A percentile compares a stretch with the other conserved stretches of the same genome.
These are phyloP conservation scores for Colletotrichum brevisporum DNA, from an alignment of 2,329 filamentous ascomycete species.

Conservation along the genomic window DNA sequence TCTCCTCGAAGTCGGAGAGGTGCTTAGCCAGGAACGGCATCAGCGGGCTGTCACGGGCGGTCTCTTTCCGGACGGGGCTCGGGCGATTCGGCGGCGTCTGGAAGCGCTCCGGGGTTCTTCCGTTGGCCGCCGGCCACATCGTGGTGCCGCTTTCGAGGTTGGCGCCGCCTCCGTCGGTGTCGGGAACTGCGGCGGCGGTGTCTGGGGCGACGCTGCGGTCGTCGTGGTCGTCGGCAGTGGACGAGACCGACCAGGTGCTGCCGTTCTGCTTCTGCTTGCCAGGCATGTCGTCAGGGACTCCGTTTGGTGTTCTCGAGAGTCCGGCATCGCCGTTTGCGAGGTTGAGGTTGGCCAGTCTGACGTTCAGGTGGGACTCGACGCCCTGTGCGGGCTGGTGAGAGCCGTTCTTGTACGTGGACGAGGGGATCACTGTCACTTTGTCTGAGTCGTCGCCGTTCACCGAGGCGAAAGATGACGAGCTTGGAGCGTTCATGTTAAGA, in stretches of 20 bases:
- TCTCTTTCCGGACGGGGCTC: neutral
- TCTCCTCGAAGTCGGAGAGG: constrained; percentile 19
- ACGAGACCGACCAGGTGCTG: neutral
- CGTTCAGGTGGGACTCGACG: neutral
- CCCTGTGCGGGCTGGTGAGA: neutral
- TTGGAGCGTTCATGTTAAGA: neutral
- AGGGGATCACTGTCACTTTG: neutral
- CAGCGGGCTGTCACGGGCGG: neutral
- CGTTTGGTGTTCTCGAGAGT: neutral
- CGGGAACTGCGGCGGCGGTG: neutral
- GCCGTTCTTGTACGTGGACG: neutral
- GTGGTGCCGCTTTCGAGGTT: neutral
- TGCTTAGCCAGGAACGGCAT: constrained; percentile 6
- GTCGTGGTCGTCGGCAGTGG: neutral
- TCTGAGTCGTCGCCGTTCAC: neutral
- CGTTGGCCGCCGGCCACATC: neutral
- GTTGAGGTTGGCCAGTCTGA: neutral
- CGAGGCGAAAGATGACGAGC: neutral
- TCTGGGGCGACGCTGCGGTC: neutral
- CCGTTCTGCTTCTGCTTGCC: neutral
- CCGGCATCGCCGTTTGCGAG: neutral
- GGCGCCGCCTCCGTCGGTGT: neutral
- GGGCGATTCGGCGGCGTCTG: neutral
- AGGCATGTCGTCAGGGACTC: neutral
- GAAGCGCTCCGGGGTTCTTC: neutral